Evolutionary conservation across 2,329 filamentous ascomycete genomes (phyloP).

Genomic region (Penicillium thymicola): DNA sequence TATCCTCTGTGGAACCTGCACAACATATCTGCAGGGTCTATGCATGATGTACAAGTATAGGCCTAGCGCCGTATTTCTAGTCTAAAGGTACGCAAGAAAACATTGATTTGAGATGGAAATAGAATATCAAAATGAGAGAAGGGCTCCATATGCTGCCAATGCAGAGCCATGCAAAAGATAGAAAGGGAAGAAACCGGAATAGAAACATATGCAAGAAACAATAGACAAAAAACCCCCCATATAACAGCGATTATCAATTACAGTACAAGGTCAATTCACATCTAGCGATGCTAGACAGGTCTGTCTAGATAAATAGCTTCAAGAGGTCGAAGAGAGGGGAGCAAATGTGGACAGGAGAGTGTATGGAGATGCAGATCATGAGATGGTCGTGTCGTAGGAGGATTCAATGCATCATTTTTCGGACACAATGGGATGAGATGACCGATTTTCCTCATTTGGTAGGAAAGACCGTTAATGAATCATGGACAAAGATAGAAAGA

Average conservation of each 20-base stretch:
- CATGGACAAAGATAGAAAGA: slow-evolving; percentile 1
- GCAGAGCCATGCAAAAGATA: slow-evolving; percentile 12
- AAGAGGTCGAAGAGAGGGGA: neutral
- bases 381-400: slow-evolving; percentile 12
- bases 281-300: slow-evolving; percentile 1
- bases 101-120: neutral
- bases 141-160: slow-evolving; percentile 16
- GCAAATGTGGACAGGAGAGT: slow-evolving; percentile 1
- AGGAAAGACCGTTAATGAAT: slow-evolving; percentile 9
- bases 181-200: neutral
- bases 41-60: slow-evolving; percentile 1
- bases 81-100: neutral
- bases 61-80: neutral
- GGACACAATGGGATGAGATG: slow-evolving; percentile 15
- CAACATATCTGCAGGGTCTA: slow-evolving; percentile 5
- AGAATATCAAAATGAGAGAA: neutral
- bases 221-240: neutral
- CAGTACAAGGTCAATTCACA: slow-evolving; percentile 15
- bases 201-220: slow-evolving; percentile 16
- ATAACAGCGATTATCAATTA: slow-evolving; percentile 15
- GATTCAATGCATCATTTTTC: slow-evolving; percentile 12
- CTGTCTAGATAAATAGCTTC: slow-evolving; percentile 1
- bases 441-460: slow-evolving; percentile 5
- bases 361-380: slow-evolving; percentile 19
- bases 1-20: slow-evolving; percentile 3